Evolutionary conservation across 2,329 filamentous ascomycete species (phyloP), one percentile per base, ranked within the genome.

Genomic region (Claviceps capensis): DNA sequence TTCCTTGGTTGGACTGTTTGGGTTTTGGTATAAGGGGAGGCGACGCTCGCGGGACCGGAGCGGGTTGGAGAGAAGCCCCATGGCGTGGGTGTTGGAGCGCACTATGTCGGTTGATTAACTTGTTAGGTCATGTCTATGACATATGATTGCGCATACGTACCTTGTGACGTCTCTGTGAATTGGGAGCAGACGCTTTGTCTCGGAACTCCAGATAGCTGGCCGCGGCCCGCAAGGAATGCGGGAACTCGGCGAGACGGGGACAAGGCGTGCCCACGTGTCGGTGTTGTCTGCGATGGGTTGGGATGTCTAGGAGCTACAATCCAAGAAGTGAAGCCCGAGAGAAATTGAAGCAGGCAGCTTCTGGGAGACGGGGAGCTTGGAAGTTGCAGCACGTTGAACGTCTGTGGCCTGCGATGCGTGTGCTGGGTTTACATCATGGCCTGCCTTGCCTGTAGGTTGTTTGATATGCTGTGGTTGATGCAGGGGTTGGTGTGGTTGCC

Each of bases 21-120:
- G 52, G 52, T 71, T 71, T 56, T 75, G 72, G 63, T 79, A 79
- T 11, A 78, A 57, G 19, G 77, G 77, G 30, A 81, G 66, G 55
- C 67, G 72, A 49, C 67, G 62, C 57, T 73, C 70, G 56, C 74
- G 72, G 51, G 71, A 65, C 52, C 73, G 72, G 57, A 77, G 60
- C 42, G 69, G 69, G 53, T 72, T 75, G 46, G 73, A 67, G 51
- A 74, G 64, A 51, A 75, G 62, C 52, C 72, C 76, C 77, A 81
- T 82, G 54, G 57, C 63, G 23, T 30, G 43, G 22, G 8, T 40
- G 40, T 13, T 38, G 14, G 42, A 37, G 16, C 19, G 22, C 42
- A 8, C 3, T 5, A 30, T 26, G 30, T 19, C 38, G 40, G 14
- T 45, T 22, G 42, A 23, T 7, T 3, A 44, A 13, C 26, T 26